phyloP scores from a whole-genome alignment of 441 rosid genomes.

The Melastoma candidum region DNA sequence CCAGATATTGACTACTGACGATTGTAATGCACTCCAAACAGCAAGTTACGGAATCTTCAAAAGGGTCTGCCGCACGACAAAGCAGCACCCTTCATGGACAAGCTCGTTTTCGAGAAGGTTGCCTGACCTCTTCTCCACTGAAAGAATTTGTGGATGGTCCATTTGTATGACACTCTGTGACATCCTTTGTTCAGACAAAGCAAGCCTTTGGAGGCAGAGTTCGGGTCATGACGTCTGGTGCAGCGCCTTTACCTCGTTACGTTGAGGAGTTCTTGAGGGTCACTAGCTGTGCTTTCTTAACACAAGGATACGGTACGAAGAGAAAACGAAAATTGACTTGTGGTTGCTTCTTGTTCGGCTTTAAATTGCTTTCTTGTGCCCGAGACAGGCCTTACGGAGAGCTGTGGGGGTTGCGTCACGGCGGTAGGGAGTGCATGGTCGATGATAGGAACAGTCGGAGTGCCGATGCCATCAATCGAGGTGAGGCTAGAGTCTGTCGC shows the following conservation, averaged over 20 bases:
- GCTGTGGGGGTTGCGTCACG: slow-evolving; percentile 79
- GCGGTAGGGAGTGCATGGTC: slow-evolving; percentile 61
- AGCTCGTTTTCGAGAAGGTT: slow-evolving; percentile 71
- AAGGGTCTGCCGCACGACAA: slow-evolving; percentile 66
- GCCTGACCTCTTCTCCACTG: background rate
- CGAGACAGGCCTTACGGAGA: slow-evolving; percentile 71
- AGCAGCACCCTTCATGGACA: slow-evolving; percentile 78
- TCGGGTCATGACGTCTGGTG: slow-evolving; percentile 74
- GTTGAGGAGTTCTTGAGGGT: slow-evolving; percentile 88
- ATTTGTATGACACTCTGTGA: background rate
- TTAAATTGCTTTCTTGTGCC: background rate
- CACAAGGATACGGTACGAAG: slow-evolving; percentile 86
- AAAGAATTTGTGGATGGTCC: too few relatives aligned
- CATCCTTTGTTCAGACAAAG: slow-evolving; percentile 38
- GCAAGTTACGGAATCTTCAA: slow-evolving; percentile 65
- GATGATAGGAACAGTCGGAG: slow-evolving; percentile 88
- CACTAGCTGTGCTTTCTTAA: slow-evolving; percentile 57
- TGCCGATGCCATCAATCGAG: slow-evolving; percentile 86
- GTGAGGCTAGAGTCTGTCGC: slow-evolving; percentile 83
- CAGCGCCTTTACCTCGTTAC: slow-evolving; percentile 81
- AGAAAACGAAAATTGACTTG: background rate
- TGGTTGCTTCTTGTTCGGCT: background rate
- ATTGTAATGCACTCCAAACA: slow-evolving; percentile 20
- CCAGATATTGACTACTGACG: slow-evolving; percentile 9
- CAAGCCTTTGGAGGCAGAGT: slow-evolving; percentile 76